Base-by-base conservation (phyloP, 192 early-diverging fungal genomes). In the Umbelopsis ramanniana region DNA sequence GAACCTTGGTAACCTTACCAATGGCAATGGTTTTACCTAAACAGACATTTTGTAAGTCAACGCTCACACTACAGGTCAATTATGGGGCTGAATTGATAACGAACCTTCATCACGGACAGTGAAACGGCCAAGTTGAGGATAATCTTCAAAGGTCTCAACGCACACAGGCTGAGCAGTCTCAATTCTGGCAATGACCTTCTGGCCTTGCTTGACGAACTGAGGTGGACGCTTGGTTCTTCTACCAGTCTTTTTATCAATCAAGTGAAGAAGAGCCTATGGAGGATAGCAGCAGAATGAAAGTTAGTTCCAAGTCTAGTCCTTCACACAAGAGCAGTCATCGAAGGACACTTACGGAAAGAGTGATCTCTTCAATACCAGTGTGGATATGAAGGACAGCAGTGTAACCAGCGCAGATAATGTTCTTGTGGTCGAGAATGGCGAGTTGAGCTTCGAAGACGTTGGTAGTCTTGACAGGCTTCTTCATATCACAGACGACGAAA, bases 361-460 rank as follows among this genome's bases (percentile, higher is more conserved):
- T 87, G 37, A 97, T 88, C 82, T 99, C 98, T 81, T 98, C 97
- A 47, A 89, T 86, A 10, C 86, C 88, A 35, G 92, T 88, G 77
- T 98, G 97, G 24, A 93, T 87, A 75, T 99, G 98, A 74, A 98
- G 85, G 15, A 99, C 94, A 12, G 94, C 93, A 57, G 85, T 92
- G 85, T 95, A 98, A 38, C 98, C 98, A 29, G 98, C 95, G 67
- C 93, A 93, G 52, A 99, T 94, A 77, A 99, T 98, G 84, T 91
- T 95, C 82, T 94, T 94, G 78, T 93, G 92, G 53, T 99, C 98
- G 66, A 97, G 83, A 72, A 99, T 95, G 37, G 88, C 89, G 26
- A 99, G 70, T 71, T 95, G 91, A 14, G 94, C 95, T 69, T 96
- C 92, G 73, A 99, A 98, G 7, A 74, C 79, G 47, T 86, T 91